Base-by-base conservation (phyloP, 1,284 basidiomycete genomes). In the Rhizoctonia solani region DNA sequence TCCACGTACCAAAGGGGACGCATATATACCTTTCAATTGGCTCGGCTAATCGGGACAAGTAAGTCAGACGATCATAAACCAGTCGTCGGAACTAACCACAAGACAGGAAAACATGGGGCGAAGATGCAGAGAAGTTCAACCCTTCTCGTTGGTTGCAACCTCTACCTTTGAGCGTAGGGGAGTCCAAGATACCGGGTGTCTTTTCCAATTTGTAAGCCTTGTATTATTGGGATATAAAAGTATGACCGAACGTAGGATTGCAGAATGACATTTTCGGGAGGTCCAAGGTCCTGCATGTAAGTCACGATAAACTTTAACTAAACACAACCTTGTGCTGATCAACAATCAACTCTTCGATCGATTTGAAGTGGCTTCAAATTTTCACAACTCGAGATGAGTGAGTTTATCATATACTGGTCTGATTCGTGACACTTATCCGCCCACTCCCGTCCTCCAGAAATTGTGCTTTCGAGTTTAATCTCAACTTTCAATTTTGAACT, bases 301-400 rank as follows among this genome's bases (percentile, higher is more conserved):
- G 49, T 19, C 5, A 5, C 49, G 4, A 4, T n/a, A n/a, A n/a
- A 5, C 4, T 34, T n/a, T 5, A 5, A 5, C 14, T 21, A 4
- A 4, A 11, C n/a, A n/a, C n/a, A 4, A 11, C 5, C 3, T 19
- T 8, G 3, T 34, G n/a, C 49, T 52, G 3, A 52, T 21, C 4
- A 5, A 11, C 23, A 5, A n/a, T 27, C n/a, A n/a, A n/a, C n/a
- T n/a, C n/a, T n/a, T n/a, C n/a, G n/a, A n/a, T n/a, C n/a, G n/a
- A n/a, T n/a, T 8, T n/a, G n/a, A n/a, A n/a, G 49, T n/a, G 54
- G 54, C 5, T 56, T 56, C 34, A 37, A 42, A 11, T 56, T 56
- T 23, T 56, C 54, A n/a, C 54, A 56, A 37, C 54, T 56, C 9
- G 54, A 56, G n/a, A 56, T 56, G 54, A 56, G 54, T 56, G 11